Percentiles rank a stretch among this genome's conserved stretches.
Conservation (phyloP, 768 basidiomycete genomes). For the Lactarius sp. region DNA sequence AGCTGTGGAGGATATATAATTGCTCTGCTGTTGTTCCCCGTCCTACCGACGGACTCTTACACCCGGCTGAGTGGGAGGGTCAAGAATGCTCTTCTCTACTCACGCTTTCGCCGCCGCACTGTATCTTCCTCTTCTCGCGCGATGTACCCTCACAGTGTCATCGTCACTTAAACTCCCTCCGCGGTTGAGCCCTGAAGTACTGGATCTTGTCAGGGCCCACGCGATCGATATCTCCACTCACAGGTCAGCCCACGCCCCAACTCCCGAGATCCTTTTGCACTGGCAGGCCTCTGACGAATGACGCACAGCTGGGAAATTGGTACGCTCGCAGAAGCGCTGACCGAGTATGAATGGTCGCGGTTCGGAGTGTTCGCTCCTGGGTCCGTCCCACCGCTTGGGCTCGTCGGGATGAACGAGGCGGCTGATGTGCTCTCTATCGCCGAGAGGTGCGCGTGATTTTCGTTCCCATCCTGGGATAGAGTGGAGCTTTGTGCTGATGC, state of each 20-base stretch:
- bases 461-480: not conserved
- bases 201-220: not conserved
- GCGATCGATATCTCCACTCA: slow-evolving; percentile 13
- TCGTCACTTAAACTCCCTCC: not conserved
- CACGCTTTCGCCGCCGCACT: not conserved
- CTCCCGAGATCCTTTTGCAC: not conserved
- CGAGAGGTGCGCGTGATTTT: slow-evolving; percentile 31
- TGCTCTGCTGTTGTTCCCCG: not conserved
- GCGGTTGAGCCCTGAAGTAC: not conserved
- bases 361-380: slow-evolving; percentile 45
- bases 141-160: not conserved
- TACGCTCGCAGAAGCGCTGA: slow-evolving; percentile 49
- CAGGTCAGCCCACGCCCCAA: slow-evolving; percentile 6
- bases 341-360: slow-evolving; percentile 45
- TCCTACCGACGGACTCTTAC: not conserved
- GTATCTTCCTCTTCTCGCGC: slow-evolving; percentile 1
- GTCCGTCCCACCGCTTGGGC: slow-evolving; percentile 40
- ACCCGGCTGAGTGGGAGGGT: not conserved
- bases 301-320: slow-evolving; percentile 53
- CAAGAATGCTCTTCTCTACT: not conserved
- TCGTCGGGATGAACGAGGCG: slow-evolving; percentile 32
- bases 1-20: not conserved
- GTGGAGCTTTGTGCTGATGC: not conserved
- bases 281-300: not conserved
- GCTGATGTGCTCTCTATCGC: slow-evolving; percentile 42